Conservation (phyloP, 371 early-diverging fungal species). For the Actinomucor elegans region DNA sequence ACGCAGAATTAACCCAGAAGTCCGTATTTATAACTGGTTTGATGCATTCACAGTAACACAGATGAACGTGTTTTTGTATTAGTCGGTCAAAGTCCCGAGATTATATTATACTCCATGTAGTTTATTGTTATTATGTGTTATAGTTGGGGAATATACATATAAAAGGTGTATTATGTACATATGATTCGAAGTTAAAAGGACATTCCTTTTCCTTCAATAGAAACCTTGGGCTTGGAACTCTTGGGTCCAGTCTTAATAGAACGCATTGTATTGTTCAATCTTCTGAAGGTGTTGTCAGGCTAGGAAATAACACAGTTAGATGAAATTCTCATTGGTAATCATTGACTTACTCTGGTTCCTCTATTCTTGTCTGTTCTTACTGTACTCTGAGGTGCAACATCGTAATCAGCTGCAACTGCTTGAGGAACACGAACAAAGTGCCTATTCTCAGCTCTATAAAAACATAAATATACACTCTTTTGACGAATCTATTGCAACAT, state of each 20-base stretch:
- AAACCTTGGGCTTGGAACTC: slow-evolving; percentile 34
- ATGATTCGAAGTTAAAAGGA: slow-evolving; percentile 13
- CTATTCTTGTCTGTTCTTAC: slow-evolving; percentile 30
- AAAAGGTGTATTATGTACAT: background rate
- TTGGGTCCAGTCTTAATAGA: slow-evolving; percentile 42
- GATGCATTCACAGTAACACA: background rate
- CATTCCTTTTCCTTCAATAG: slow-evolving; percentile 41
- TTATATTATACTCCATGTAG: background rate
- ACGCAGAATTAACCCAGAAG: no score
- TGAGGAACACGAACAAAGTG: slow-evolving; percentile 44
- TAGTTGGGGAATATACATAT: background rate
- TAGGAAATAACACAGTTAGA: background rate
- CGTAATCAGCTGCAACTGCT: slow-evolving; percentile 52
- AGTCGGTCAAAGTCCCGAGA: background rate
- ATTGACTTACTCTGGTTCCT: slow-evolving; percentile 22
- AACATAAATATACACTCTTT: background rate
- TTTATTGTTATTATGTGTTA: background rate
- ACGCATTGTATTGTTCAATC: slow-evolving; percentile 42
- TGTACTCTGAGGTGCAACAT: slow-evolving; percentile 50
- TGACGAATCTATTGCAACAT: slow-evolving; percentile 3
- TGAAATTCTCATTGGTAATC: background rate
- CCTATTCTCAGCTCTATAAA: slow-evolving; percentile 10
- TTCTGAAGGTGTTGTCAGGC: slow-evolving; percentile 34
- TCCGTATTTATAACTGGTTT: background rate
- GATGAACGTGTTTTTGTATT: background rate